Evolutionary conservation across 768 basidiomycete genomes (phyloP).

Genomic region (Clitopilus passeckerianus): DNA sequence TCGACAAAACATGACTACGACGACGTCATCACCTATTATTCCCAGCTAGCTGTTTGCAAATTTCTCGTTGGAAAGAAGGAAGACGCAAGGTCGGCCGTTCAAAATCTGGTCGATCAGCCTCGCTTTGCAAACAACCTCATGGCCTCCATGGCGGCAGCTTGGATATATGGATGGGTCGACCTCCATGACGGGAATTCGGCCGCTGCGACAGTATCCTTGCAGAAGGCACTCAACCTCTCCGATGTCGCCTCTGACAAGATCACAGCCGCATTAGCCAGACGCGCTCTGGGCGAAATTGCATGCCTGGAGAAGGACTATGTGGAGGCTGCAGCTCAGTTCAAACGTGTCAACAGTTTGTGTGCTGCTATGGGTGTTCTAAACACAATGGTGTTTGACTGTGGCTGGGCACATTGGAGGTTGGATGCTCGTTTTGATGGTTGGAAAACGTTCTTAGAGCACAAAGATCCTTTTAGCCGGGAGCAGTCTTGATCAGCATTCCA

Average conservation of each 20-base stretch:
- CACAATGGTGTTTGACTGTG: background rate
- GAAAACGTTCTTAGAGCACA: background rate
- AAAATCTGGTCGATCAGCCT: background rate
- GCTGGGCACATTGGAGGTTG: background rate
- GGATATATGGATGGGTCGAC: background rate
- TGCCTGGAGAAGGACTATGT: background rate
- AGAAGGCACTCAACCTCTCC: background rate
- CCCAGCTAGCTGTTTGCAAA: background rate
- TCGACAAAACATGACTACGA: background rate
- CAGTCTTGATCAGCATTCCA: background rate
- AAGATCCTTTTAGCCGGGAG: background rate
- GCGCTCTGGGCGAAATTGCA: conserved; percentile 1
- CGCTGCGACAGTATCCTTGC: background rate
- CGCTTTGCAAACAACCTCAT: background rate
- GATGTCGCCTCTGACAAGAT: background rate
- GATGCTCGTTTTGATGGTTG: background rate
- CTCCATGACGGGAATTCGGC: background rate
- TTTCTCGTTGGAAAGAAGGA: background rate
- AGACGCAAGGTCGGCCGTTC: background rate
- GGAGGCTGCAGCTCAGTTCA: background rate
- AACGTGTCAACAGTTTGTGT: background rate
- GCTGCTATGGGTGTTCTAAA: background rate
- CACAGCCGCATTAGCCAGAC: background rate
- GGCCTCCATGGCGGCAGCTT: background rate
- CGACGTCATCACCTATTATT: background rate